Evolutionary conservation across 1,284 basidiomycete genomes (phyloP), one percentile per base, ranked within the genome.

Genomic region (Ceratobasidium sp.): DNA sequence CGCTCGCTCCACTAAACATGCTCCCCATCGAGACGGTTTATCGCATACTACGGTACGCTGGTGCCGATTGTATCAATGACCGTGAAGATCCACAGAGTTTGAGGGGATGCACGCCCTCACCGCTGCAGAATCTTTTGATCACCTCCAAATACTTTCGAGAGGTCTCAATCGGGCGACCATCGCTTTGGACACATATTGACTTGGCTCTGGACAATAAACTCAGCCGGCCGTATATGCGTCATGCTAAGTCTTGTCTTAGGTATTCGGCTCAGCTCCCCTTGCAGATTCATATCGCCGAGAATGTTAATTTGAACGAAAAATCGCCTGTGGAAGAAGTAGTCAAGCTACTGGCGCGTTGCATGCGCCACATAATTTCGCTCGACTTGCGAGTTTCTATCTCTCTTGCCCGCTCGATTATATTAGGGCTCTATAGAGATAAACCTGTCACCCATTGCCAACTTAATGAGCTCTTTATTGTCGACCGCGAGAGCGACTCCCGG

Each of bases 141-240:
- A 55, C 28, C 2, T 23, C 28, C 16, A 55, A 32, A 32, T 16
- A 30, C 28, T 14, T 55, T 2, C 3, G 52, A 5, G 16, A 34
- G 2, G 18, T 32, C 23, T 26, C 34, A 4, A 41, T n/a, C 16
- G 23, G 23, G n/a, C 12, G 18, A 5, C n/a, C 57, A 6, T 39
- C 18, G 9, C 36, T 59, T 10, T 59, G 57, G 57, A 39, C 57
- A n/a, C 57, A 59, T 36, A 5, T 59, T n/a, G 57, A 59, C 57
- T 23, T 59, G n/a, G 1, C 9, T 21, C 39, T 59, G 2, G 23
- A 21, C 28, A 21, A 12, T 28, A 21, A 5, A 3, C 8, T 8
- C 6, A 12, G 16, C n/a, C n/a, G 21, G 23, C n/a, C 18, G n/a
- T 41, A 34, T 6, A 60, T 28, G 12, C 18, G 52, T 12, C 16